Evolutionary conservation across 2,329 filamentous ascomycete species (phyloP), one percentile per base, ranked within the genome.

Genomic region (Myriangium duriaei): DNA sequence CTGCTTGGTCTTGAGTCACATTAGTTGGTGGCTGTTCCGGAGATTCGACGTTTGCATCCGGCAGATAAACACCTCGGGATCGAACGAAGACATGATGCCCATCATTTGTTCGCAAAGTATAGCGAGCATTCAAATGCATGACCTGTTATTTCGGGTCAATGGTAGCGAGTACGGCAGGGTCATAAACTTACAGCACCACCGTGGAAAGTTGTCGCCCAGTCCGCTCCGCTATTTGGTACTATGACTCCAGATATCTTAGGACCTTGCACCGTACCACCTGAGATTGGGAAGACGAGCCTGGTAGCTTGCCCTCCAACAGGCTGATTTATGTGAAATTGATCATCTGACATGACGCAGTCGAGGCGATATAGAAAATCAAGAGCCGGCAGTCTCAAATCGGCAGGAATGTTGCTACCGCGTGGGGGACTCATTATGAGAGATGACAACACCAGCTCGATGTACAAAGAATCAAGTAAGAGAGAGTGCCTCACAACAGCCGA

Each of bases 301-400:
- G 19, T 33, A 10, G 43, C 26, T 13, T 37, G 44, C 15, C 40
- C 40, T 18, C 48, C 48, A 3, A 50, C 47, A 5, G 40, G 10
- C 12, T 47, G 45, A n/a, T 40, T 44, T 4, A 44, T 40, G 4
- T 36, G 18, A 6, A 46, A 34, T 47, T 47, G 49, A 11, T 44
- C 42, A 36, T 44, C 46, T n/a, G 43, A 43, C 16, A 50, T 32
- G 14, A n/a, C n/a, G n/a, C n/a, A n/a, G n/a, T n/a, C n/a, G n/a
- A n/a, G n/a, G n/a, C 47, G 48, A 32, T 50, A 49, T 4, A 49
- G 43, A 28, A 48, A 49, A 6, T 50, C 46, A 18, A 49, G 17
- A 13, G 38, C 40, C 1, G 48, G 46, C 11, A 45, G 28, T n/a
- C 42, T 37, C 38, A 46, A 48, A 4, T 31, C 31, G 15, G 45